Evolutionary conservation across 2,329 filamentous ascomycete genomes (phyloP).

Genomic region (Akanthomyces dipterigenus): DNA sequence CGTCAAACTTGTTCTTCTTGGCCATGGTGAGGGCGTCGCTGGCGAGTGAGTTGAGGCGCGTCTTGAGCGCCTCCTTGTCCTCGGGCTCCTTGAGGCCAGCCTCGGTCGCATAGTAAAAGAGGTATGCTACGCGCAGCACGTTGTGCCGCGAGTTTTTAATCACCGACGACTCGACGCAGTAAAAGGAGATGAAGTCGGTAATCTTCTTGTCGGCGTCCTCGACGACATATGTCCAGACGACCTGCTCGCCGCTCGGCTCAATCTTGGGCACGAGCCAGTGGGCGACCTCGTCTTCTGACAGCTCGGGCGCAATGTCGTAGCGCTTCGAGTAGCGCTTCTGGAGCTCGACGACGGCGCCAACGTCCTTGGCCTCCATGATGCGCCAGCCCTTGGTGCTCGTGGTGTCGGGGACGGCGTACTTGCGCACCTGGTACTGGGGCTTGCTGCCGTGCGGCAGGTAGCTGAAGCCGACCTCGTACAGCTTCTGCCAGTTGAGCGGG

Average conservation of each 20-base stretch:
- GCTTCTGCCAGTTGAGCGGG: slow-evolving; percentile 89
- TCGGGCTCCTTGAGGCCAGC: slow-evolving; percentile 56
- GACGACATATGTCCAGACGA: slow-evolving; percentile 90
- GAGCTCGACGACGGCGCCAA: slow-evolving; percentile 67
- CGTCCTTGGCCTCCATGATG: slow-evolving; percentile 70
- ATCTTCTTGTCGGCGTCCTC: slow-evolving; percentile 71
- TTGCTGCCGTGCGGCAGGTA: slow-evolving; percentile 79
- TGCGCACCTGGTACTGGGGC: slow-evolving; percentile 75
- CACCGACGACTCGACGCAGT: slow-evolving; percentile 86
- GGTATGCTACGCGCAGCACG: slow-evolving; percentile 81
- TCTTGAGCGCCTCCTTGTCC: slow-evolving; percentile 57
- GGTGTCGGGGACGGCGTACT: slow-evolving; percentile 72
- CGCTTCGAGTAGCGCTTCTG: slow-evolving; percentile 70
- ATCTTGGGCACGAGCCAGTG: slow-evolving; percentile 79
- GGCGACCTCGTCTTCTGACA: slow-evolving; percentile 70
- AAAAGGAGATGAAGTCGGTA: slow-evolving; percentile 97
- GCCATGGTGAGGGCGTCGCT: slow-evolving; percentile 78
- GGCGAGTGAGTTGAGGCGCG: slow-evolving; percentile 72
- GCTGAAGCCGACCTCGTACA: slow-evolving; percentile 91
- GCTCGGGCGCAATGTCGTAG: slow-evolving; percentile 79
- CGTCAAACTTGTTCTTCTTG: slow-evolving; percentile 80
- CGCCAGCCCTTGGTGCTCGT: slow-evolving; percentile 71
- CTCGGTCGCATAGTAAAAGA: slow-evolving; percentile 95
- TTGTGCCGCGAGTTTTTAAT: slow-evolving; percentile 75
- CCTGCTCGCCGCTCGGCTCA: slow-evolving; percentile 58